phyloP scores from a whole-genome alignment of 768 basidiomycete genomes.

The Baorangia bicolor region DNA sequence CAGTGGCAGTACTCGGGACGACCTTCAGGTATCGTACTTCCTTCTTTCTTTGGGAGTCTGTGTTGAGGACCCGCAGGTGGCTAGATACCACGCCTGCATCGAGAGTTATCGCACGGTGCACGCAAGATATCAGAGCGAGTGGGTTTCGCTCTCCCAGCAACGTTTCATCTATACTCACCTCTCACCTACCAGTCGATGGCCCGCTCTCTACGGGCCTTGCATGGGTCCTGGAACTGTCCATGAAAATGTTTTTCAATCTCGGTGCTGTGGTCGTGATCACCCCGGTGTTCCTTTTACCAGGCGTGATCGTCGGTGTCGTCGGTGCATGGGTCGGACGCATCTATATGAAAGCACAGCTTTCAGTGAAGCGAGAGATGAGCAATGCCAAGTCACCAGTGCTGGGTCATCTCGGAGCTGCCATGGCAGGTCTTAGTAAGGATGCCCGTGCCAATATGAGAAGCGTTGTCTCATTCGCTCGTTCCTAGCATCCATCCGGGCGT shows the following conservation, averaged over 20 bases:
- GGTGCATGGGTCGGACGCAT: background rate
- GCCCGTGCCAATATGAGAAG: too few relatives aligned
- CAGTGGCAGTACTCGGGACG: background rate
- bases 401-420: conserved; percentile 1
- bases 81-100: background rate
- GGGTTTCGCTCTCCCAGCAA: background rate
- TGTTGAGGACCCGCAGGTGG: background rate
- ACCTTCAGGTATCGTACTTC: background rate
- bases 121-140: conserved; percentile 2
- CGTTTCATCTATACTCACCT: background rate
- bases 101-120: background rate
- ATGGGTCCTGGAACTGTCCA: background rate
- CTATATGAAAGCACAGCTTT: conserved; percentile 1
- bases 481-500: conserved; percentile 21
- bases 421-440: background rate
- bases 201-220: background rate
- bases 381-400: background rate
- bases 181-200: background rate
- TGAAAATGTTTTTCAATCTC: conserved; percentile 1
- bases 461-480: background rate
- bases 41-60: background rate
- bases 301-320: background rate
- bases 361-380: conserved; percentile 6
- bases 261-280: background rate
- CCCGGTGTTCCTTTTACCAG: background rate